Evolutionary conservation across 192 early-diverging fungal genomes (phyloP).

Genomic region (Diversispora epigaea): DNA sequence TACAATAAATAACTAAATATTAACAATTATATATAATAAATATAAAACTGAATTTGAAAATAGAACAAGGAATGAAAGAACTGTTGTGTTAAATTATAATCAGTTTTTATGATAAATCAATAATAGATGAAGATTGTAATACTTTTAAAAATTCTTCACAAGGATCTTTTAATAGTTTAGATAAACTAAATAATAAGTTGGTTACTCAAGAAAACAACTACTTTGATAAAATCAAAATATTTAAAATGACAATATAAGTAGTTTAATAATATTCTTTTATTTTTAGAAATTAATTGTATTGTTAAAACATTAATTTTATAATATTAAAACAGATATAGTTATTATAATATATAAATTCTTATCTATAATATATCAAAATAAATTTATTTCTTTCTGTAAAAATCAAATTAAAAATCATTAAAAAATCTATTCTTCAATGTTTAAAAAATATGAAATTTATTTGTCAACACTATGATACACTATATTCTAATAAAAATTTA

Average conservation of each 20-base stretch:
- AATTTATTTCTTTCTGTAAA: constrained; percentile 26
- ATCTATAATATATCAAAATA: not conserved
- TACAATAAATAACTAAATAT: too few species aligned
- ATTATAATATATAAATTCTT: constrained; percentile 12
- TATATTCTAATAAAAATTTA: not conserved
- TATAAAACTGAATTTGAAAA: too few species aligned
- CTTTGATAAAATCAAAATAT: constrained; percentile 12
- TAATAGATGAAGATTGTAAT: not conserved
- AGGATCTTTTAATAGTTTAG: constrained; percentile 1
- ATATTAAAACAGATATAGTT: not conserved
- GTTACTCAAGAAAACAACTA: not conserved
- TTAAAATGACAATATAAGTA: not conserved
- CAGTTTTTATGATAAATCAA: too few species aligned
- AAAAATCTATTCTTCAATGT: constrained; percentile 17
- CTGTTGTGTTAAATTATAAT: too few species aligned
- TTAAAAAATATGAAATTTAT: constrained; percentile 23
- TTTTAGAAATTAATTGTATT: constrained; percentile 4
- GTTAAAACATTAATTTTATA: not conserved
- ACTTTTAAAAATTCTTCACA: not conserved
- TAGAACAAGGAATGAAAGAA: too few species aligned
- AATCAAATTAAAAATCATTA: constrained; percentile 13
- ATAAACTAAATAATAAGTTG: constrained; percentile 1
- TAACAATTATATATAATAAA: too few species aligned
- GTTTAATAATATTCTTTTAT: constrained; percentile 16
- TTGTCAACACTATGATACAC: constrained; percentile 8